These are phyloP conservation scores for Sodiomyces alkalinus DNA, from an alignment of 2,329 filamentous ascomycete genomes.

Conservation along the genomic window DNA sequence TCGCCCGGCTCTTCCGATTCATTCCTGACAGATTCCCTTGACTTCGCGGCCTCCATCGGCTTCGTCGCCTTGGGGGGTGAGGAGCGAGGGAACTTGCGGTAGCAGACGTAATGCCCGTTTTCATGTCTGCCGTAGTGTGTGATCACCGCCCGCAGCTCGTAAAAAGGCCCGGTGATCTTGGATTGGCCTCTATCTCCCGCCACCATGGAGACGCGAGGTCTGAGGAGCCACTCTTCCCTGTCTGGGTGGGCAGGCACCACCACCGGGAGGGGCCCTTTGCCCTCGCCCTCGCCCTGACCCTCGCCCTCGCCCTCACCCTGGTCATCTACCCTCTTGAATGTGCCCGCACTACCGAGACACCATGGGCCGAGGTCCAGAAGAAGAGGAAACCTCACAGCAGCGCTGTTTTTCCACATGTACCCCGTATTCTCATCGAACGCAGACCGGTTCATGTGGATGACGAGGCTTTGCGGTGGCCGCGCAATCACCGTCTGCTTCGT, in stretches of 20 bases:
- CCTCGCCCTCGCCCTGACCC: conserved; percentile 11
- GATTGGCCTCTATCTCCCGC: conserved; percentile 35
- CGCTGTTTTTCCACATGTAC: conserved; percentile 67
- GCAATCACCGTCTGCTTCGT: conserved; percentile 80
- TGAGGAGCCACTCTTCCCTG: conserved; percentile 54
- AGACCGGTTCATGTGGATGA: conserved; percentile 81
- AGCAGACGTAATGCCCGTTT: conserved; percentile 92
- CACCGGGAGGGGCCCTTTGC: conserved; percentile 10
- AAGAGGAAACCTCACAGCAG: conserved; percentile 61
- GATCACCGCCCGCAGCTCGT: conserved; percentile 69
- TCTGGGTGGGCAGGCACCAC: conserved; percentile 5
- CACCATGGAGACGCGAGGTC: conserved; percentile 61
- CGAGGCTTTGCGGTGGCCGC: conserved; percentile 64
- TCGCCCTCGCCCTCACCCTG: conserved; percentile 10
- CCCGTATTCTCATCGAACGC: conserved; percentile 78
- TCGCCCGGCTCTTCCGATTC: no score
- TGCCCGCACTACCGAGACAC: conserved; percentile 52
- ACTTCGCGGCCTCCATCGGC: conserved; percentile 8
- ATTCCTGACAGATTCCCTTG: no score
- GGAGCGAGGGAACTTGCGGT: conserved; percentile 49
- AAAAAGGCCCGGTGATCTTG: conserved; percentile 43
- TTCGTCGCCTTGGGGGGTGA: conserved; percentile 9
- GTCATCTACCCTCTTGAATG: conserved; percentile 3
- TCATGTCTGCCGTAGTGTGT: conserved; percentile 86
- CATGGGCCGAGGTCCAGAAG: conserved; percentile 66